Evolutionary conservation across 805 yeast genomes (phyloP).

Genomic region (Nakazawaea ishiwadae): DNA sequence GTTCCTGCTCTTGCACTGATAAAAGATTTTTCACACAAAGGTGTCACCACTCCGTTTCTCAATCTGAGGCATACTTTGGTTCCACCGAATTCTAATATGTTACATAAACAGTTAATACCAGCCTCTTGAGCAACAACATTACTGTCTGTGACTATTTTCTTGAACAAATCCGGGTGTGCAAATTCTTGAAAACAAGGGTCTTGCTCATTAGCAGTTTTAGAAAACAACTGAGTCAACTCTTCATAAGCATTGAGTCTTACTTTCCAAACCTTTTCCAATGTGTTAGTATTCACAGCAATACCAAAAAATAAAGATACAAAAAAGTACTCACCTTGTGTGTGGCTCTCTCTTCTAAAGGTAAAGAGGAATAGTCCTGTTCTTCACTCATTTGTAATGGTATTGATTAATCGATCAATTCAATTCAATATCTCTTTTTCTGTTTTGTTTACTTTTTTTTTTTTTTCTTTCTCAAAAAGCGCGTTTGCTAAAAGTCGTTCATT

Average conservation of each 20-base stretch:
- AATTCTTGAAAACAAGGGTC: constrained; percentile 51
- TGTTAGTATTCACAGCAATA: constrained; percentile 15
- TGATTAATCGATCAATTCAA: too few relatives aligned
- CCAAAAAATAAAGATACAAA: not conserved
- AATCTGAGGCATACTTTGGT: constrained; percentile 31
- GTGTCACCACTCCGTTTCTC: constrained; percentile 36
- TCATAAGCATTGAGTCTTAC: constrained; percentile 79
- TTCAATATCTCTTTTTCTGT: too few relatives aligned
- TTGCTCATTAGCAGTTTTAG: constrained; percentile 47
- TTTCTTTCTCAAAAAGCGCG: not conserved
- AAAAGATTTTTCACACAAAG: constrained; percentile 78
- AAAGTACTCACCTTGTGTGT: constrained; percentile 47
- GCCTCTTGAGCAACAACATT: constrained; percentile 92
- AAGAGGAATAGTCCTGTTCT: constrained; percentile 55
- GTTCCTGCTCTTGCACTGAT: constrained; percentile 73
- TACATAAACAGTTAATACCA: constrained; percentile 54
- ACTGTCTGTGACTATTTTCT: constrained; percentile 61
- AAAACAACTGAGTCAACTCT: constrained; percentile 50
- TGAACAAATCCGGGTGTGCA: constrained; percentile 49
- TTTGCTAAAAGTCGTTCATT: too few relatives aligned
- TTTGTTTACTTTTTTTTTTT: not conserved
- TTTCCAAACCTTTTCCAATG: constrained; percentile 60
- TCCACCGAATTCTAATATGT: constrained; percentile 56
- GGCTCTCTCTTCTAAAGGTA: constrained; percentile 65
- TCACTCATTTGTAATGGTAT: too few relatives aligned